Conservation (phyloP, 1,284 basidiomycete genomes). For the Microbotryomycetes sp. region DNA sequence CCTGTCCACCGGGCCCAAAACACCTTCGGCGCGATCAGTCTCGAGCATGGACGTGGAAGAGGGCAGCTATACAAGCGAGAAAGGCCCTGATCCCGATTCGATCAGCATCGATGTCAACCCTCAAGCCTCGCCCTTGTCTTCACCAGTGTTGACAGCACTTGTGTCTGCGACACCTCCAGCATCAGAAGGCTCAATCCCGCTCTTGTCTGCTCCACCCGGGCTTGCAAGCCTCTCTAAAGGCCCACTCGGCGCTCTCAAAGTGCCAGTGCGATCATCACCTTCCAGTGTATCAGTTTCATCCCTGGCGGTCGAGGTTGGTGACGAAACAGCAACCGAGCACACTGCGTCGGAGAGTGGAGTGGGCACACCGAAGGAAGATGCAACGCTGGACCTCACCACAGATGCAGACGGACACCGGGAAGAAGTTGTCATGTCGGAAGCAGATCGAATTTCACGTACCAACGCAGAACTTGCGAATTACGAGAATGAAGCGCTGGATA, state of each 20-base stretch:
- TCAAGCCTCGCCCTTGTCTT: conserved; percentile 7
- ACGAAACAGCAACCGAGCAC: not conserved
- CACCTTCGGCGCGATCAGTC: conserved; percentile 21
- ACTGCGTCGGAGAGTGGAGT: not conserved
- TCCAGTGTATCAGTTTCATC: conserved; percentile 22
- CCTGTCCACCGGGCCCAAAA: not conserved
- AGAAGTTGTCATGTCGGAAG: conserved; percentile 13
- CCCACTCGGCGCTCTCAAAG: conserved; percentile 12
- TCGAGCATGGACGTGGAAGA: conserved; percentile 30
- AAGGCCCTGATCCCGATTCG: not conserved
- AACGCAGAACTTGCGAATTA: conserved; percentile 19
- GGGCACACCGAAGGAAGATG: conserved; percentile 4
- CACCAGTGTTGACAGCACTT: conserved; percentile 7
- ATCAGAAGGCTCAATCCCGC: no score
- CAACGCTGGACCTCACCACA: not conserved
- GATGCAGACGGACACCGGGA: not conserved
- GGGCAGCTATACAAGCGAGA: conserved; percentile 20
- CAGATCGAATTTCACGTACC: conserved; percentile 1
- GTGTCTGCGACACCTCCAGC: not conserved
- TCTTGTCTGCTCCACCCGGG: not conserved
- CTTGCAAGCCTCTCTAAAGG: not conserved
- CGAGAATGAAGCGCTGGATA: conserved; percentile 20
- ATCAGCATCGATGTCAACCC: not conserved
- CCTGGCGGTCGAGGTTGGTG: conserved; percentile 18
- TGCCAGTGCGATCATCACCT: conserved; percentile 6